Evolutionary conservation across 805 yeast genomes (phyloP).

Genomic region (Candida sphagnicola): DNA sequence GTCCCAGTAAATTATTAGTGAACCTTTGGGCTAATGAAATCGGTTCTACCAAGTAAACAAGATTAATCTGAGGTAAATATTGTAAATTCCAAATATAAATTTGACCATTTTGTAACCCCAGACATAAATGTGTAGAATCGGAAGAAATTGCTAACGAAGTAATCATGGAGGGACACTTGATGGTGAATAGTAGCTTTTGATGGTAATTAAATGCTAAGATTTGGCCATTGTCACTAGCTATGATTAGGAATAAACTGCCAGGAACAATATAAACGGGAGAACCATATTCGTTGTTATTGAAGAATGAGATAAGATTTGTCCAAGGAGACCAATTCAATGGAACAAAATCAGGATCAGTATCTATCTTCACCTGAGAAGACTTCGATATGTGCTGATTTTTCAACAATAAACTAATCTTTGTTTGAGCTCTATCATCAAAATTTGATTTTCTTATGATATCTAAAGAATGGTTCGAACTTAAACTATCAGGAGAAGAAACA

Average conservation of each 20-base stretch:
- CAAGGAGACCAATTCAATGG: background rate
- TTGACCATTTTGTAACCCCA: constrained; percentile 64
- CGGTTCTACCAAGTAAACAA: constrained; percentile 34
- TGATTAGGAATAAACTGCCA: constrained; percentile 38
- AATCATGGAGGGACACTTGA: constrained; percentile 37
- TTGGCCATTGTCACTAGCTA: constrained; percentile 71
- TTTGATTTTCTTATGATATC: constrained; percentile 15
- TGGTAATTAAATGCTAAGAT: constrained; percentile 65
- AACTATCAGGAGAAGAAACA: constrained; percentile 5
- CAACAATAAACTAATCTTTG: constrained; percentile 21
- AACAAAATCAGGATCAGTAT: background rate
- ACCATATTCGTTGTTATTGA: constrained; percentile 17
- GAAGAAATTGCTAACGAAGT: constrained; percentile 55
- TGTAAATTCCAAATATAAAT: constrained; percentile 66
- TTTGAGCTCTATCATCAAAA: constrained; percentile 38
- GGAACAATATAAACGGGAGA: constrained; percentile 17
- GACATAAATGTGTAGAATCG: constrained; percentile 68
- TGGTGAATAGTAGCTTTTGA: constrained; percentile 50
- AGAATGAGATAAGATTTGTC: background rate
- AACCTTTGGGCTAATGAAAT: constrained; percentile 21
- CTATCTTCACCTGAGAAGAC: no score
- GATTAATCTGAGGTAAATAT: constrained; percentile 50
- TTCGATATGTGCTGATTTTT: constrained; percentile 12
- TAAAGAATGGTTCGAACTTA: constrained; percentile 3
- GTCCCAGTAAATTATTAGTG: constrained; percentile 24